These are phyloP conservation scores for Fistulifera pelliculosa DNA, from an alignment of 108 stramenopile genomes.

Conservation along the genomic window DNA sequence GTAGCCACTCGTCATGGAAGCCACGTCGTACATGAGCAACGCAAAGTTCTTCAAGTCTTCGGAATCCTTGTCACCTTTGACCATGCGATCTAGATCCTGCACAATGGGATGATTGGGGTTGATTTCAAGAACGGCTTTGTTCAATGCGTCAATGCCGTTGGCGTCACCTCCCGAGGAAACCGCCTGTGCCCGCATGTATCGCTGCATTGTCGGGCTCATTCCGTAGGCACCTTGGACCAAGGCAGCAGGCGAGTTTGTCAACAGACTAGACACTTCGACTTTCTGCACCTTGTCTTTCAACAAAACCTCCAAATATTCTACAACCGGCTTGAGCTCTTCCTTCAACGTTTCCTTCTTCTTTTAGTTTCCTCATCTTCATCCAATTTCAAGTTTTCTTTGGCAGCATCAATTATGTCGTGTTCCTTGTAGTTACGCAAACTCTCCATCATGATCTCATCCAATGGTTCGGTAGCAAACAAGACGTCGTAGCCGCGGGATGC, in stretches of 20 bases:
- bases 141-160: slow-evolving; percentile 46
- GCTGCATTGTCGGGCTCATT: slow-evolving; percentile 95
- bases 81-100: slow-evolving; percentile 56
- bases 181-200: slow-evolving; percentile 94
- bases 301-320: slow-evolving; percentile 71
- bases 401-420: slow-evolving; percentile 78
- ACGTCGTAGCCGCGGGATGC: slow-evolving; percentile 85
- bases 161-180: slow-evolving; percentile 81
- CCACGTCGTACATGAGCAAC: slow-evolving; percentile 86
- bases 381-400: slow-evolving; percentile 83
- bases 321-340: slow-evolving; percentile 53
- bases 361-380: slow-evolving; percentile 85
- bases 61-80: slow-evolving; percentile 43
- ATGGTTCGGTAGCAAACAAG: slow-evolving; percentile 87
- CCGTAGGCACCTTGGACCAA: slow-evolving; percentile 95
- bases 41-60: slow-evolving; percentile 70
- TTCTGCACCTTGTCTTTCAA: slow-evolving; percentile 81
- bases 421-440: slow-evolving; percentile 74
- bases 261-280: slow-evolving; percentile 78
- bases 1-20: slow-evolving; percentile 93
- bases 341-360: slow-evolving; percentile 80
- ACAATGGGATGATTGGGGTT: slow-evolving; percentile 93
- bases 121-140: slow-evolving; percentile 91
- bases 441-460: slow-evolving; percentile 96
- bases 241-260: slow-evolving; percentile 85